These are phyloP conservation scores for Cladosporium sphaerospermum DNA, from an alignment of 2,329 filamentous ascomycete genomes.

Conservation along the genomic window DNA sequence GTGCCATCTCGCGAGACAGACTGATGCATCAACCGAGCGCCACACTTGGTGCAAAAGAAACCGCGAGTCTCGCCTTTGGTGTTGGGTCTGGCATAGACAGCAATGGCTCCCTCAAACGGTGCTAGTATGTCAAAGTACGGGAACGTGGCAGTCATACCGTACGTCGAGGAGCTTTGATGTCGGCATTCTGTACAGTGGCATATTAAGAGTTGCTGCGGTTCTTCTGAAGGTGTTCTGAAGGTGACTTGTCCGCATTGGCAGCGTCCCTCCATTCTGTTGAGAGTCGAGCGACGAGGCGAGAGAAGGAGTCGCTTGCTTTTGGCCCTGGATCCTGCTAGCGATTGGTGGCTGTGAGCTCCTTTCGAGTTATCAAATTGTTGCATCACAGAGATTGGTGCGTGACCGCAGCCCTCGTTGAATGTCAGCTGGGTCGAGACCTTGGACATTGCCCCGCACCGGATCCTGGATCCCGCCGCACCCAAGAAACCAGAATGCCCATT, in stretches of 20 bases:
- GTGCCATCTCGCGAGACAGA: not conserved
- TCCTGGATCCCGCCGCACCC: not conserved
- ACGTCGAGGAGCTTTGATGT: constrained; percentile 13
- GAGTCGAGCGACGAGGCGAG: too few species aligned
- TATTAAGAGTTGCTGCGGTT: constrained; percentile 2
- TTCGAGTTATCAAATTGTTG: too few species aligned
- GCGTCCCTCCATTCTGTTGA: constrained; percentile 8
- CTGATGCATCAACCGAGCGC: constrained; percentile 8
- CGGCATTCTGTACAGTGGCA: constrained; percentile 16
- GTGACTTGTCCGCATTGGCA: constrained; percentile 12
- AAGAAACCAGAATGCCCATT: constrained; percentile 5
- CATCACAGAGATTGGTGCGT: too few species aligned
- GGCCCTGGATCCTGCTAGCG: too few species aligned
- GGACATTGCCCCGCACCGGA: too few species aligned
- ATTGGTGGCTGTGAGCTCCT: too few species aligned
- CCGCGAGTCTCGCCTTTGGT: not conserved
- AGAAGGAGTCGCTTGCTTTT: too few species aligned
- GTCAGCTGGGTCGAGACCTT: too few species aligned
- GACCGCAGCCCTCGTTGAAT: too few species aligned
- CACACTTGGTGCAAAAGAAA: constrained; percentile 11
- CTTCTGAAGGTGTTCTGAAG: constrained; percentile 5
- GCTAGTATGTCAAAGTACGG: constrained; percentile 4
- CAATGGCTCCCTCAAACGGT: not conserved
- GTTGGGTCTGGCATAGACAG: constrained; percentile 1
- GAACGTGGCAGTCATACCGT: constrained; percentile 13